Conservation (phyloP, 2,329 filamentous ascomycete species). For the Curvularia sp. region DNA sequence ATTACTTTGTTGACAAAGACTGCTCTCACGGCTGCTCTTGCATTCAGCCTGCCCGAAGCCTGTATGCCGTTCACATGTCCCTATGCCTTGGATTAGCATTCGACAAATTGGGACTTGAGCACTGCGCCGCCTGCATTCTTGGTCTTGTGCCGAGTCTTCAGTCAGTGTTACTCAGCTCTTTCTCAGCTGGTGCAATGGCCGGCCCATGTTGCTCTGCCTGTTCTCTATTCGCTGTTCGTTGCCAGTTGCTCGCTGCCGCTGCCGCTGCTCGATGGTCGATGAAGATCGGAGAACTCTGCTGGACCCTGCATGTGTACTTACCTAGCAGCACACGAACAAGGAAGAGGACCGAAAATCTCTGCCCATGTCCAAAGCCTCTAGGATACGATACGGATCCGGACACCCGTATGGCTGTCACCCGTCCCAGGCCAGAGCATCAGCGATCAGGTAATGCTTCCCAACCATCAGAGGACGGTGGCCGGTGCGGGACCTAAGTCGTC, state of each 20-base stretch:
- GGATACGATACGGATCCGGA: conserved; percentile 11
- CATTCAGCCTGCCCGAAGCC: not conserved
- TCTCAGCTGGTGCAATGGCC: conserved; percentile 4
- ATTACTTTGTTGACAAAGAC: conserved; percentile 36
- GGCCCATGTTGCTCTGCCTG: not conserved
- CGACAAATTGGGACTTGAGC: not conserved
- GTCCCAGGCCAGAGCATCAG: conserved; percentile 1
- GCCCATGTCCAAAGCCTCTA: conserved; percentile 8
- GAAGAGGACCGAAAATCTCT: conserved; percentile 25
- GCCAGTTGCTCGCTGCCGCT: not conserved
- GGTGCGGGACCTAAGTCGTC: conserved; percentile 5
- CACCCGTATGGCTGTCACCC: not conserved
- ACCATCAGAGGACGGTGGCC: not conserved
- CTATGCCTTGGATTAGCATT: not conserved
- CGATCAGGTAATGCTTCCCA: conserved; percentile 1
- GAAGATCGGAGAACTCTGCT: conserved; percentile 8
- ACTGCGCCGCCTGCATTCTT: not conserved
- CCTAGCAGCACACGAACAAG: conserved; percentile 7
- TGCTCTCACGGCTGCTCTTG: conserved; percentile 1
- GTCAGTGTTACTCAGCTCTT: conserved; percentile 28
- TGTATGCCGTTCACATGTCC: not conserved
- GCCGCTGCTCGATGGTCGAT: conserved; percentile 1
- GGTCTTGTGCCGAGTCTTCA: not conserved
- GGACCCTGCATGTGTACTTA: conserved; percentile 22
- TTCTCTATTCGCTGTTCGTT: too few species aligned